These are phyloP conservation scores for Magnolia changhungtana DNA, from an alignment of 164 flowering plant genomes.

Conservation along the genomic window DNA sequence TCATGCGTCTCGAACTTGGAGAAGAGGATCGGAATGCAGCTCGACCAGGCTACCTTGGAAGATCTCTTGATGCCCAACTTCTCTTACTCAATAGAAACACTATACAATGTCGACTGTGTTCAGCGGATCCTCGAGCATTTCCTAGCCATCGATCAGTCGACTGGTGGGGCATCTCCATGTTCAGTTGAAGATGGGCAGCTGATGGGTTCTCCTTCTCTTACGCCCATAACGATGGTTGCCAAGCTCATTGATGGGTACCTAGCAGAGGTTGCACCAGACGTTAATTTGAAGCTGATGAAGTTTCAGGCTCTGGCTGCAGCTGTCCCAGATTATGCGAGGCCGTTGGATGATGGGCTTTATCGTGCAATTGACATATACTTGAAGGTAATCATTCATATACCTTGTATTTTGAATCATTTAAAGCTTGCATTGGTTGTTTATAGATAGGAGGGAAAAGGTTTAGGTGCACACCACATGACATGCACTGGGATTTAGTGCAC, in stretches of 20 bases:
- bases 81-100: conserved; percentile 74
- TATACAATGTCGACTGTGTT: conserved; percentile 87
- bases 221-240: conserved; percentile 83
- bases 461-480: not conserved
- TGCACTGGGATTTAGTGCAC: not conserved
- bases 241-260: conserved; percentile 89
- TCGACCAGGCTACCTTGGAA: conserved; percentile 80
- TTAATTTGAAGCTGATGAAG: conserved; percentile 76
- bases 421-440: not conserved
- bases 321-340: conserved; percentile 88
- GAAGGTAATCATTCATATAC: conserved; percentile 50
- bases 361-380: conserved; percentile 92
- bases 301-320: conserved; percentile 76
- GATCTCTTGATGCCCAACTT: conserved; percentile 86
- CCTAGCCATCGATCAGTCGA: conserved; percentile 60
- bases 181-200: conserved; percentile 59
- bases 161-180: conserved; percentile 72
- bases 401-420: not conserved
- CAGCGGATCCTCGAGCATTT: conserved; percentile 78
- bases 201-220: conserved; percentile 64
- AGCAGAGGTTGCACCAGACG: conserved; percentile 93
- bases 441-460: not conserved
- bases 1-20: conserved; percentile 70
- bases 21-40: conserved; percentile 77
- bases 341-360: conserved; percentile 89